Evolutionary conservation across 1,284 basidiomycete genomes (phyloP), one percentile per base, ranked within the genome.

Genomic region (Coniophora puteana): DNA sequence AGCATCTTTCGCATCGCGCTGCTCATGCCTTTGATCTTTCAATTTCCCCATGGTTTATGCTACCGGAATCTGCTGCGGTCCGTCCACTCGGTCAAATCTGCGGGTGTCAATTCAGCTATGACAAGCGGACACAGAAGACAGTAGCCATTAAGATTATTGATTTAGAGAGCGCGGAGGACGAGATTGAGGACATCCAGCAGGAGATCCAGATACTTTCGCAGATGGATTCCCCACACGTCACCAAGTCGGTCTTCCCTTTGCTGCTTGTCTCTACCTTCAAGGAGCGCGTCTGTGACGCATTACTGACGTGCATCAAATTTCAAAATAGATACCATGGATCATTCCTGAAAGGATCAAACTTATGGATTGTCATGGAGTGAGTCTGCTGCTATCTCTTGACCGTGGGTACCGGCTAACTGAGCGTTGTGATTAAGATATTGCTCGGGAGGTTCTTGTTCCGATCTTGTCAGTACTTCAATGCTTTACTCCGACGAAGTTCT

Each of bases 291-390:
- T n/a, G n/a, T n/a, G n/a, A n/a, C n/a, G n/a, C n/a, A n/a, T n/a
- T n/a, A 58, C 62, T 62, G 51, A 51, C 50, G 45, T 56, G 27
- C 46, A 43, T 45, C 47, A 24, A 44, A 54, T 46, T 42, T 47
- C 43, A 27, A 51, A 42, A 46, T 58, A 84, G 91, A 69, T 97
- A 97, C 62, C 91, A 96, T 73, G 95, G 94, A 35, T 95, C 92
- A 20, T 98, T 75, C 66, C 73, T 98, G 58, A 96, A 97, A 62
- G 93, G 93, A 14, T 92, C 92, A 5, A 85, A 94, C 58, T 73
- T 99, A 22, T 98, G 95, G 95, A 98, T 99, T 58, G 90, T 98
- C 50, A 99, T 99, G 95, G 96, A 99, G 83, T 98, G 56, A 45
- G 78, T 68, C 20, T 8, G 20, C n/a, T 6, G 51, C 65, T 63